Percentiles rank a stretch among this genome's conserved stretches.
These are phyloP conservation scores for Stagonosporopsis cucurbitacearum DNA, from an alignment of 2,329 filamentous ascomycete genomes.

Conservation along the genomic window DNA sequence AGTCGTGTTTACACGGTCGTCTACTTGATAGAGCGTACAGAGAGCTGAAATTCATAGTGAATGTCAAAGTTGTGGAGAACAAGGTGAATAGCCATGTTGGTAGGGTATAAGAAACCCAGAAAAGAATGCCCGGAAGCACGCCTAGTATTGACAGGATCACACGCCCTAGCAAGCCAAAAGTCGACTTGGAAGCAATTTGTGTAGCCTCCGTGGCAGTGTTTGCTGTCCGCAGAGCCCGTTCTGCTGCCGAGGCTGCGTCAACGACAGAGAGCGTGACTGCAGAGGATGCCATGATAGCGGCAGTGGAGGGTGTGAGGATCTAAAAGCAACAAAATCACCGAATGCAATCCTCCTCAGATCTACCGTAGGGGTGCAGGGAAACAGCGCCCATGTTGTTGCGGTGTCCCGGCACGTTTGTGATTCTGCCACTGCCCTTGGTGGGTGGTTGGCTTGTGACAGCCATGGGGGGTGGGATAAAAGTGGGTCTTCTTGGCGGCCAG, in stretches of 20 bases:
- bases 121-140: slow-evolving; percentile 66
- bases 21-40: slow-evolving; percentile 64
- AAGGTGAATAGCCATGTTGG: slow-evolving; percentile 89
- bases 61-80: slow-evolving; percentile 90
- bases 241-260: slow-evolving; percentile 27
- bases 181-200: slow-evolving; percentile 36
- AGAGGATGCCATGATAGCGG: slow-evolving; percentile 36
- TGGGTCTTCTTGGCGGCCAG: slow-evolving; percentile 17
- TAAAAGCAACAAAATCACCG: slow-evolving; percentile 7
- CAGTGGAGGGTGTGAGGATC: slow-evolving; percentile 6
- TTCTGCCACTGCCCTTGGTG: slow-evolving; percentile 19
- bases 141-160: slow-evolving; percentile 58
- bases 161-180: slow-evolving; percentile 56
- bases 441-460: slow-evolving; percentile 28
- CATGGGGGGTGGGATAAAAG: slow-evolving; percentile 1
- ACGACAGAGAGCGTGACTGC: slow-evolving; percentile 27
- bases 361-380: slow-evolving; percentile 9
- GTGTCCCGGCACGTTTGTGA: slow-evolving; percentile 29
- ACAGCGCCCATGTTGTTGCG: slow-evolving; percentile 27
- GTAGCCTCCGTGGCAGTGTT: slow-evolving; percentile 13
- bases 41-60: slow-evolving; percentile 98
- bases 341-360: slow-evolving; percentile 5
- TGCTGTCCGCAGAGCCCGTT: slow-evolving; percentile 1
- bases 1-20: not conserved
- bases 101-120: slow-evolving; percentile 84